phyloP scores from a whole-genome alignment of 257 asterid species.

The Fraxinus pennsylvanica region DNA sequence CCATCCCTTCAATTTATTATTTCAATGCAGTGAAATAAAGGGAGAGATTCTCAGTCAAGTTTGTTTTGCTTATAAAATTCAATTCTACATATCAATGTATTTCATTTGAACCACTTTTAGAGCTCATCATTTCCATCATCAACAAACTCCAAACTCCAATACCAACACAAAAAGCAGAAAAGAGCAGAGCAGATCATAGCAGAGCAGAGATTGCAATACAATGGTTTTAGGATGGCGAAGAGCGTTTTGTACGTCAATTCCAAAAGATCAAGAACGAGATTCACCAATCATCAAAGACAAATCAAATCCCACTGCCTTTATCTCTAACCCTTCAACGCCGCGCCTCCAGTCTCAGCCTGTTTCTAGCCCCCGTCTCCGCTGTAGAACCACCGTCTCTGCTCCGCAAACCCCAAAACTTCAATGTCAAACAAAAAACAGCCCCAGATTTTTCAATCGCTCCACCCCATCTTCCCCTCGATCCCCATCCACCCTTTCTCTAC shows the following conservation, averaged over 20 bases:
- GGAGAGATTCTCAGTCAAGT: background rate
- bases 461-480: slow-evolving; percentile 93
- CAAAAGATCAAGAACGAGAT: slow-evolving; percentile 51
- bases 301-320: slow-evolving; percentile 54
- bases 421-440: slow-evolving; percentile 63
- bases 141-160: background rate
- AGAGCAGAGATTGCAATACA: background rate
- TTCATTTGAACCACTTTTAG: background rate
- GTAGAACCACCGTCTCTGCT: slow-evolving; percentile 44
- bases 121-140: slow-evolving; percentile 25
- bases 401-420: slow-evolving; percentile 59
- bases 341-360: slow-evolving; percentile 54
- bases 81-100: background rate
- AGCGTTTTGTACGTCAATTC: slow-evolving; percentile 90
- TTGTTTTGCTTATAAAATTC: slow-evolving; percentile 1
- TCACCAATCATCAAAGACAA: slow-evolving; percentile 29
- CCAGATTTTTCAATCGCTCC: slow-evolving; percentile 62
- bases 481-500: slow-evolving; percentile 74
- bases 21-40: too few relatives aligned
- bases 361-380: slow-evolving; percentile 53
- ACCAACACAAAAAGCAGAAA: background rate
- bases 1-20: slow-evolving; percentile 15
- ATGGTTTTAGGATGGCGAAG: slow-evolving; percentile 96
- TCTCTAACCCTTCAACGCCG: slow-evolving; percentile 90
- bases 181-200: background rate